Base-by-base conservation (phyloP, 345 rosid species). In the Bruguiera gymnorhiza region DNA sequence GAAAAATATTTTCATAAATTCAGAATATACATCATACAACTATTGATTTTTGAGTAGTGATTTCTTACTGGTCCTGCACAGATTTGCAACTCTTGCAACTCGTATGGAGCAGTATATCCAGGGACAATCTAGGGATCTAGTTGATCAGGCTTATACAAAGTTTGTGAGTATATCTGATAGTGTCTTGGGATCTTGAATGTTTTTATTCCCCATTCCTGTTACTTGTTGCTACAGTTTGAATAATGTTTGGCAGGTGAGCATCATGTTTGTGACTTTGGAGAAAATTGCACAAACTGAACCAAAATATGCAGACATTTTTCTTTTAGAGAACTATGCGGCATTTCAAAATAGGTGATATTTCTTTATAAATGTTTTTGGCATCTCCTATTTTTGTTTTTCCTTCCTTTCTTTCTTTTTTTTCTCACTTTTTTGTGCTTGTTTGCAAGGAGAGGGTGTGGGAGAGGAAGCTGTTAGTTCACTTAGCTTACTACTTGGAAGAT, bases 21-120 rank as follows among this genome's bases (percentile, higher is more conserved):
- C 16, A 43, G 50, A 43, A 43, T 43, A 13, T 43, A 43, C 18
- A 43, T 13, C 19, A 11, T 43, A 43, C 18, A 50, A 27, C 43
- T 19, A 24, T 52, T 70, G 54, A 36, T 72, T 66, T 66, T 55
- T 27, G 52, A 55, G 56, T 18, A 11, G 68, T 34, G 20, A 70
- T 55, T 15, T 70, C 29, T 58, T 36, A 50, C 67, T 71, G 50
- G 31, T 31, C 27, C 46, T 80, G 57, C 52, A 43, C 69, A 95
- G 99, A 81, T 95, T 95, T 83, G 96, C 99, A 69, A 89, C 93
- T 71, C 96, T 92, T 63, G 99, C 99, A 59, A 92, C 99, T 71
- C 97, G 98, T 32, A 95, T 95, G 99, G 99, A 95, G 80, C 99
- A 92, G 78, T 95, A 92, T 82, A 92, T 95, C 74, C 98, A 87